Conservation (phyloP, 495 filamentous ascomycete species). For the Evernia prunastri region DNA sequence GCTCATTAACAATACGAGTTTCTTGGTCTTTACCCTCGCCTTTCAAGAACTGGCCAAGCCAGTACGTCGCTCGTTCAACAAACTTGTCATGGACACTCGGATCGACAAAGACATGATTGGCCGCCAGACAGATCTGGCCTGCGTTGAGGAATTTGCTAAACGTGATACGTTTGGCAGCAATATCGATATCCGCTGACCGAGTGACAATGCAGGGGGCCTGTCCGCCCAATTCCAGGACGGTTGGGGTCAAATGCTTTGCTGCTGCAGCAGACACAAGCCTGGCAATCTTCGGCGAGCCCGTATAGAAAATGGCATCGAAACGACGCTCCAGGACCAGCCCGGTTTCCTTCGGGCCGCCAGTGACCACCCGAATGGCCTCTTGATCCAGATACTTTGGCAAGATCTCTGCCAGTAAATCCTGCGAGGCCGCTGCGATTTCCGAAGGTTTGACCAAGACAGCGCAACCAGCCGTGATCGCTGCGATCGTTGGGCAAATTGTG, state of each 20-base stretch:
- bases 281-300: slow-evolving; percentile 19
- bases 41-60: slow-evolving; percentile 12
- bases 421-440: slow-evolving; percentile 7
- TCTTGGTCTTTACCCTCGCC: slow-evolving; percentile 11
- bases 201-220: slow-evolving; percentile 26
- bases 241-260: slow-evolving; percentile 27
- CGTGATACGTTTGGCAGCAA: slow-evolving; percentile 22
- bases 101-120: slow-evolving; percentile 24
- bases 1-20: slow-evolving; percentile 20
- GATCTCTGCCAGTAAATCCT: slow-evolving; percentile 18
- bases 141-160: slow-evolving; percentile 20
- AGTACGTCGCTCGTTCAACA: slow-evolving; percentile 15
- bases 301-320: slow-evolving; percentile 25
- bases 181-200: slow-evolving; percentile 22
- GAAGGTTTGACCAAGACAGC: slow-evolving; percentile 22
- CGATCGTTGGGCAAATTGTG: neutral
- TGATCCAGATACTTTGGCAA: slow-evolving; percentile 23
- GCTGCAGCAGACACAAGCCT: slow-evolving; percentile 19
- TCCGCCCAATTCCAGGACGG: slow-evolving; percentile 26
- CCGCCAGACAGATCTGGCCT: slow-evolving; percentile 25
- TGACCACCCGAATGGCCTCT: slow-evolving; percentile 19
- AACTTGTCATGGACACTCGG: slow-evolving; percentile 12
- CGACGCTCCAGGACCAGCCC: slow-evolving; percentile 19
- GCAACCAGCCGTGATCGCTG: slow-evolving; percentile 14
- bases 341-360: slow-evolving; percentile 18